These are phyloP conservation scores for Quillaja saponaria DNA, from an alignment of 306 rosid species.

Conservation along the genomic window DNA sequence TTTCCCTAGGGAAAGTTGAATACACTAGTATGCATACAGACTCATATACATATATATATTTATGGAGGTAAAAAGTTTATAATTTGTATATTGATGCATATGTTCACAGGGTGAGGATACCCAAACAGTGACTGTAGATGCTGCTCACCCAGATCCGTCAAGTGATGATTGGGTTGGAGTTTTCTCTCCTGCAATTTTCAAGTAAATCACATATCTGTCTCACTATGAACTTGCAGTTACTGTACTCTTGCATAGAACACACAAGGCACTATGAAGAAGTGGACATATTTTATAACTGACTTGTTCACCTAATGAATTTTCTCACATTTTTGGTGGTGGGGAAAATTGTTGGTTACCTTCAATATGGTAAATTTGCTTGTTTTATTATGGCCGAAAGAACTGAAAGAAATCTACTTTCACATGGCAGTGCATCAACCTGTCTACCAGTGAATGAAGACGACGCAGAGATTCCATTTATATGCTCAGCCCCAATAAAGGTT, in stretches of 20 bases:
- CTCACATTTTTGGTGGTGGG: neutral
- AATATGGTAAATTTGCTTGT: conserved; percentile 3
- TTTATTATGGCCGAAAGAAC: neutral
- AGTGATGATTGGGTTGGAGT: conserved; percentile 68
- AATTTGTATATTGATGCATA: neutral
- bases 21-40: no score
- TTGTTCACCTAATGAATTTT: neutral
- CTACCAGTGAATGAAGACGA: conserved; percentile 43
- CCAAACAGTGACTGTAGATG: conserved; percentile 52
- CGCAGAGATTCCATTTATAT: conserved; percentile 61
- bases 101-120: conserved; percentile 72
- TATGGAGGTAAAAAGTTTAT: no score
- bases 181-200: conserved; percentile 75
- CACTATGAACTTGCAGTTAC: neutral
- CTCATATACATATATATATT: neutral
- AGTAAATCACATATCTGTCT: conserved; percentile 47
- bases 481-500: conserved; percentile 83
- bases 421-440: conserved; percentile 67
- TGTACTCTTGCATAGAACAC: neutral
- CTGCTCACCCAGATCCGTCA: conserved; percentile 47
- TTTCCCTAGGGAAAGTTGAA: no score
- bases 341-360: neutral
- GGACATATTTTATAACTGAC: neutral
- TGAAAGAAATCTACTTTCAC: conserved; percentile 7
- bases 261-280: neutral